Percentiles rank a stretch among this genome's conserved stretches.
These are phyloP conservation scores for Aspergillus jensenii DNA, from an alignment of 2,329 filamentous ascomycete genomes.

Conservation along the genomic window DNA sequence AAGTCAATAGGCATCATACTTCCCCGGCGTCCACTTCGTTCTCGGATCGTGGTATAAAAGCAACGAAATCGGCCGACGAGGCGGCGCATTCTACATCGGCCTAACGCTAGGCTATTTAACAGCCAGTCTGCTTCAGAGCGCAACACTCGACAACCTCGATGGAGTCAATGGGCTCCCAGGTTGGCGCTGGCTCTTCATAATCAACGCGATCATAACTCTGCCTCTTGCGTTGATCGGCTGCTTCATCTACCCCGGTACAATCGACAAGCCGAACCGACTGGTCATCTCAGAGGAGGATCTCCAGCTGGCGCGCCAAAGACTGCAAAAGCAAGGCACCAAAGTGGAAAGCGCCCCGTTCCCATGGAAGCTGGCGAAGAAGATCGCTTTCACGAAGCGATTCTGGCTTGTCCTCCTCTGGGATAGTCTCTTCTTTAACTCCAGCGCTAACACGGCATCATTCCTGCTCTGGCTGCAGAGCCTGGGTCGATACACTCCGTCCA, in stretches of 20 bases:
- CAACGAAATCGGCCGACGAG: slow-evolving; percentile 24
- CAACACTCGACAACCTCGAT: slow-evolving; percentile 24
- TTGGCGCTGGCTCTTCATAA: slow-evolving; percentile 31
- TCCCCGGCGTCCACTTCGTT: slow-evolving; percentile 25
- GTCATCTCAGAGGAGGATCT: slow-evolving; percentile 27
- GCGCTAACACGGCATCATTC: not conserved
- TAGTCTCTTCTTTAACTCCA: slow-evolving; percentile 4
- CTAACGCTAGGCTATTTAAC: slow-evolving; percentile 21
- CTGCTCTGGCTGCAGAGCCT: slow-evolving; percentile 45
- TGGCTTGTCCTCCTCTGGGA: slow-evolving; percentile 26
- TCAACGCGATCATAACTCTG: slow-evolving; percentile 26
- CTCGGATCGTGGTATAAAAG: slow-evolving; percentile 28
- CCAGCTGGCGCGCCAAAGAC: slow-evolving; percentile 26
- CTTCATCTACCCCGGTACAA: slow-evolving; percentile 22
- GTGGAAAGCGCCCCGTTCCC: slow-evolving; percentile 9
- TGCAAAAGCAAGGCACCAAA: slow-evolving; percentile 33
- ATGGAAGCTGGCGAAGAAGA: slow-evolving; percentile 33
- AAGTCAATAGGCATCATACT: slow-evolving; percentile 21
- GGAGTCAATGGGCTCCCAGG: slow-evolving; percentile 23
- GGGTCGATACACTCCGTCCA: slow-evolving; percentile 17
- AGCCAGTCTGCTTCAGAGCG: slow-evolving; percentile 24
- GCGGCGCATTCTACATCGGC: slow-evolving; percentile 25
- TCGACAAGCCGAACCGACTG: slow-evolving; percentile 21
- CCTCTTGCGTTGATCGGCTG: slow-evolving; percentile 25
- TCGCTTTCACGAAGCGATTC: slow-evolving; percentile 42